Conservation (phyloP, 169 alveolate genomes). For the Eimeria necatrix region DNA sequence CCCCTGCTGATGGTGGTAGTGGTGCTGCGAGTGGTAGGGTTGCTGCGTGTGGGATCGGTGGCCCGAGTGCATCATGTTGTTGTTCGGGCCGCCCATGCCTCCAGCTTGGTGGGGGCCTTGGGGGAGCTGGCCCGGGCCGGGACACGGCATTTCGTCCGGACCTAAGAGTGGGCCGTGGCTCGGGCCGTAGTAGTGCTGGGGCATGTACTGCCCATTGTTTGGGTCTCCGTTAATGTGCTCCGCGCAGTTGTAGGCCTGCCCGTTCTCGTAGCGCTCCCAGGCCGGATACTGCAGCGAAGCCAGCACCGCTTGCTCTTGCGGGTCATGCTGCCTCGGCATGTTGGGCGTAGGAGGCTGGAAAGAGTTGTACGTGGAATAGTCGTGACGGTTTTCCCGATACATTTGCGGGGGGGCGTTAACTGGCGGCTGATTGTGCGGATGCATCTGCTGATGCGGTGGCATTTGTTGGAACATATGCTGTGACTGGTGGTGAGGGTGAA, state of each 20-base stretch:
- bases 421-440: no score
- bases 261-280: not conserved
- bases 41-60: not conserved
- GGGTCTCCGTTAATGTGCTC: not conserved
- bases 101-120: not conserved
- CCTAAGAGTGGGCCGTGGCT: not conserved
- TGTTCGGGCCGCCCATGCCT: not conserved
- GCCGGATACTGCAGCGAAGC: not conserved
- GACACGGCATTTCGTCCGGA: not conserved
- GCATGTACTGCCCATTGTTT: no score
- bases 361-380: not conserved
- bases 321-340: not conserved
- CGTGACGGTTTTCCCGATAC: not conserved
- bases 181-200: no score
- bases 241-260: not conserved
- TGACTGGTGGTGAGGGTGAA: not conserved
- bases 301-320: slow-evolving; percentile 8
- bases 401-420: no score
- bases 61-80: not conserved
- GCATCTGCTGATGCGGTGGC: no score
- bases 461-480: no score
- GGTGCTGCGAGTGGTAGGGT: not conserved
- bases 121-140: not conserved
- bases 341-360: not conserved
- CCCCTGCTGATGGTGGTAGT: not conserved